phyloP scores from a whole-genome alignment of 345 rosid species.

The Rubroshorea leprosula region DNA sequence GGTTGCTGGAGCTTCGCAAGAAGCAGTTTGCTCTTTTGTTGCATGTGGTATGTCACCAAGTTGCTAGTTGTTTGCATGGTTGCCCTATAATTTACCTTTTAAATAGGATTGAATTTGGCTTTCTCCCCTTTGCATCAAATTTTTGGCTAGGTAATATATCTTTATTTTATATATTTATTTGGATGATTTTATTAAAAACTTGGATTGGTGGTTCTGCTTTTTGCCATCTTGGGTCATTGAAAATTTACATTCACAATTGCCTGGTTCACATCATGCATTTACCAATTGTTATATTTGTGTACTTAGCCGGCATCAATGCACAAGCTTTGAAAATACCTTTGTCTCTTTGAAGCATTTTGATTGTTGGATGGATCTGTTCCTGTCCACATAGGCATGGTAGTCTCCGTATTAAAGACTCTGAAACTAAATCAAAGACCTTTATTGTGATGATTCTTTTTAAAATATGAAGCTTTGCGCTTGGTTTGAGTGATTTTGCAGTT shows the following conservation, averaged over 20 bases:
- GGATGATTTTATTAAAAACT: not conserved
- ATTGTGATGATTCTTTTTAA: too few species aligned
- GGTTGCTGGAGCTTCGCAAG: slow-evolving; percentile 89
- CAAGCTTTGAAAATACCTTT: not conserved
- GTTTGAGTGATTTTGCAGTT: too few species aligned
- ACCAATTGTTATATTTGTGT: not conserved
- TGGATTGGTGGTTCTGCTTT: not conserved
- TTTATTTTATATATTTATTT: not conserved
- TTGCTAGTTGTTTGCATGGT: not conserved
- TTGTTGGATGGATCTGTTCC: not conserved
- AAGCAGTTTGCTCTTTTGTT: slow-evolving; percentile 81
- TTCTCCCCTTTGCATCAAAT: not conserved
- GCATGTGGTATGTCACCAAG: slow-evolving; percentile 68
- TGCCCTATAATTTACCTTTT: not conserved
- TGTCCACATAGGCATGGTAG: too few species aligned
- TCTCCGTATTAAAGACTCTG: too few species aligned
- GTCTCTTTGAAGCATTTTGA: not conserved
- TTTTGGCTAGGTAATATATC: not conserved
- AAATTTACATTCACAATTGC: too few species aligned
- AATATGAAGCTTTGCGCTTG: too few species aligned
- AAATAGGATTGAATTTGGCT: not conserved
- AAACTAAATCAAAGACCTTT: too few species aligned
- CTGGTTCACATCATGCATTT: too few species aligned
- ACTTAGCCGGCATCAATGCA: too few species aligned
- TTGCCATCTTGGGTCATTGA: not conserved